Base-by-base conservation (phyloP, 495 filamentous ascomycete genomes). In the Neurospora sp. region DNA sequence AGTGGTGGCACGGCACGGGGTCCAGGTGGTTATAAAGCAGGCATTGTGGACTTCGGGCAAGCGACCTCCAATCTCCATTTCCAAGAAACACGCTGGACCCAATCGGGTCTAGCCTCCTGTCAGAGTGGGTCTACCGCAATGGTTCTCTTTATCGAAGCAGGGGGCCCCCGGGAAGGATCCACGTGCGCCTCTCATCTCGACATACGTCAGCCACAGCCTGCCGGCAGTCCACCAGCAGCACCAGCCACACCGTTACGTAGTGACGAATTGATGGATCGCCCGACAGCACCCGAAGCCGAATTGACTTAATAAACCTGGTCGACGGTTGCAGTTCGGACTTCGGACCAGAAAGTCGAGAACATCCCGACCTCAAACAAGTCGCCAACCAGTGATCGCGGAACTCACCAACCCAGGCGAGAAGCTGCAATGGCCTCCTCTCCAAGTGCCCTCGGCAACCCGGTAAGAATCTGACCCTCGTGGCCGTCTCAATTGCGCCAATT, bases 371-470 rank as follows among this genome's bases (percentile, higher is more conserved):
- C 53, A 31, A 31, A 61, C 53, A 61, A 61, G 53, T 61, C 12
- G 20, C 53, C 53, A 61, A 61, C 53, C 12, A 3, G 48, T 31
- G 48, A 59, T 59, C 12, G 48, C 46, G 48, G 48, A 27, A 16
- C 48, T 22, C 48, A 31, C 22, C 48, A 27, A 61, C 53, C 22
- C 53, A 61, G 22, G 53, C 53, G 53, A 61, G 53, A 46, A 72
- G 38, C 69, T 71, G 38, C 71, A 71, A 77, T 77, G 76, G 71
- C 76, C 70, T 70, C 39, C 39, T 71, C 74, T 69, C 44, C 71
- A 44, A 68, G 70, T 68, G 53, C 73, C 6, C 72, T 59, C 72
- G 72, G 69, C 72, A 73, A 72, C 71, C 72, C 71, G 69, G 77
- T 78, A 76, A 75, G 76, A 22, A 27, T 3, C 37, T 44, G 42